These are phyloP conservation scores for Leishmania braziliensis DNA, from an alignment of 208 protist genomes.

Conservation along the genomic window DNA sequence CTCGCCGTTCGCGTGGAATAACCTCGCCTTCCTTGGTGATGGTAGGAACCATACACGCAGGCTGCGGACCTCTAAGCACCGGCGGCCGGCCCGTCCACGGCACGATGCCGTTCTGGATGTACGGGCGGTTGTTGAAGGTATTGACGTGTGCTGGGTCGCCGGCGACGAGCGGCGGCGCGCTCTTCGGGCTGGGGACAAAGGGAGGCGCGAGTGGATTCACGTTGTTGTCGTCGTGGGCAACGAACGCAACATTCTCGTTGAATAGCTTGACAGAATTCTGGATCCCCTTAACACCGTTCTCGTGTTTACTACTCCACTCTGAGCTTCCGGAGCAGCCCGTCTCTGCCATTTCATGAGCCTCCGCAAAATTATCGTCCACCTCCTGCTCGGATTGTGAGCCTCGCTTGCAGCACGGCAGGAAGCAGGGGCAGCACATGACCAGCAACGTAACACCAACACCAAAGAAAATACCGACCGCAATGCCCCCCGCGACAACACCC, in stretches of 20 bases:
- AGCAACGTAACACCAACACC: background rate
- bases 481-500: background rate
- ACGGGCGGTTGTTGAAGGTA: conserved; percentile 14
- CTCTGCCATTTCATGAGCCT: background rate
- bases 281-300: background rate
- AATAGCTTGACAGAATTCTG: background rate
- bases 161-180: background rate
- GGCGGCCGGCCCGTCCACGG: conserved; percentile 35
- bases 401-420: background rate
- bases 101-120: conserved; percentile 25
- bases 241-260: background rate
- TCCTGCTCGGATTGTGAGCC: no score
- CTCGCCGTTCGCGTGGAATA: conserved; percentile 31
- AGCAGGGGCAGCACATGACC: background rate
- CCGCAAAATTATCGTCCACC: background rate
- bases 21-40: conserved; percentile 19
- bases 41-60: conserved; percentile 23
- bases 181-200: background rate
- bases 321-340: background rate
- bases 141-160: conserved; percentile 17
- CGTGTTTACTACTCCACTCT: background rate
- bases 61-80: conserved; percentile 31
- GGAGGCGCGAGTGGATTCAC: conserved; percentile 15
- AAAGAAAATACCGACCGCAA: background rate
- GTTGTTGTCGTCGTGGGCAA: background rate